Conservation (phyloP, 192 early-diverging fungal genomes). For the Phlyctochytrium planicorne region DNA sequence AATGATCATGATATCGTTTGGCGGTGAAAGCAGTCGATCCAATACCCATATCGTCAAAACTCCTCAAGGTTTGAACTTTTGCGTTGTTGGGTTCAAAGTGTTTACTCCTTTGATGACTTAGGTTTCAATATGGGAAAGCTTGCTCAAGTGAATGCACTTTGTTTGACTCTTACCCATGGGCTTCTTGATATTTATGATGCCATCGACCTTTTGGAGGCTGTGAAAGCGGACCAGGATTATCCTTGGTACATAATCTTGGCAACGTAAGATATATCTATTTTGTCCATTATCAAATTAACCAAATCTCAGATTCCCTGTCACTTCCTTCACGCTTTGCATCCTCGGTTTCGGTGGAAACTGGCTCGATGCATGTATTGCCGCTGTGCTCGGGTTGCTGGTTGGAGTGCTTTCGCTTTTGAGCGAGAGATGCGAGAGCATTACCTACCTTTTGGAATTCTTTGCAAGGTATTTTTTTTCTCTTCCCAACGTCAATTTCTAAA, state of each 20-base stretch:
- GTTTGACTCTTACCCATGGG: conserved; percentile 30
- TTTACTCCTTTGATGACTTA: neutral
- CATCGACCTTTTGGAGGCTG: conserved; percentile 24
- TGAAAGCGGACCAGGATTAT: conserved; percentile 23
- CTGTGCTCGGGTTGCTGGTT: conserved; percentile 34
- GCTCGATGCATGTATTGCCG: conserved; percentile 36
- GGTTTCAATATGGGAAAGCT: conserved; percentile 42
- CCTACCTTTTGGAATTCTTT: conserved; percentile 43
- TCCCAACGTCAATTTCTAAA: neutral
- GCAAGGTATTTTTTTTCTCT: conserved; percentile 21
- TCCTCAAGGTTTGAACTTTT: conserved; percentile 31
- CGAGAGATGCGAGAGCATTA: conserved; percentile 21
- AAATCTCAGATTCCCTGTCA: conserved; percentile 44
- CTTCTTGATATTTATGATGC: conserved; percentile 33
- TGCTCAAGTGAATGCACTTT: conserved; percentile 45
- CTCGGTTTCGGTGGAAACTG: conserved; percentile 39
- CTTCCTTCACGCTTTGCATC: conserved; percentile 29
- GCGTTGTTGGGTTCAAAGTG: no score
- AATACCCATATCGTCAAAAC: conserved; percentile 42
- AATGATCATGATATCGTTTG: conserved; percentile 43
- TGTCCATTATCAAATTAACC: no score
- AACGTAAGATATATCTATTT: no score
- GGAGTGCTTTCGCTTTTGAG: conserved; percentile 20
- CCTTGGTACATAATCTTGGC: conserved; percentile 15
- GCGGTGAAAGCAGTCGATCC: conserved; percentile 29